phyloP scores from a whole-genome alignment of 2,329 filamentous ascomycete species.

The Fusarium globosum region DNA sequence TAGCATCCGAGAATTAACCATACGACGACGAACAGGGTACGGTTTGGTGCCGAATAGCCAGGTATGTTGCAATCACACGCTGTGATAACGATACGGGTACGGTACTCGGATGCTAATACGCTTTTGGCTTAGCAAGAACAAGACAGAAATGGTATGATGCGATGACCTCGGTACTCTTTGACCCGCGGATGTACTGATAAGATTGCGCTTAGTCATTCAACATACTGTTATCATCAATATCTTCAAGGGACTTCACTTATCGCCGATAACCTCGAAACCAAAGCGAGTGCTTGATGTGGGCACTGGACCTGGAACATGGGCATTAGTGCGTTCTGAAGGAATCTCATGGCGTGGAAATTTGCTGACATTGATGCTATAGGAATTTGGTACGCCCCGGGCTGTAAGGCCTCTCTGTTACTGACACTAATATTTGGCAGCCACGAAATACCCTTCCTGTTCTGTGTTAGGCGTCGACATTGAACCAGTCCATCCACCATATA shows the following conservation, averaged over 20 bases:
- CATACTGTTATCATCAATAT: constrained; percentile 37
- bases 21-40: constrained; percentile 22
- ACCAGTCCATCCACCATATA: constrained; percentile 27
- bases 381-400: constrained; percentile 26
- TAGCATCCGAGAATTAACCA: constrained; percentile 9
- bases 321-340: constrained; percentile 15
- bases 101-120: constrained; percentile 7
- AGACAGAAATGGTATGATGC: constrained; percentile 41
- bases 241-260: constrained; percentile 38
- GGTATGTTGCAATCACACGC: constrained; percentile 7
- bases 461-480: constrained; percentile 40
- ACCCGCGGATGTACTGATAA: constrained; percentile 16
- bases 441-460: constrained; percentile 35
- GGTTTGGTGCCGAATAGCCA: constrained; percentile 37
- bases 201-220: constrained; percentile 33
- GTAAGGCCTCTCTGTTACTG: background rate
- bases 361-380: constrained; percentile 20
- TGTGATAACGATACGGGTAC: background rate
- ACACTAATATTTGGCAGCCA: constrained; percentile 28
- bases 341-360: background rate
- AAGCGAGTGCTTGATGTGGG: constrained; percentile 37
- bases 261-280: constrained; percentile 30
- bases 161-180: background rate
- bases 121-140: constrained; percentile 33
- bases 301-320: constrained; percentile 37